These are phyloP conservation scores for Pythium diclinum DNA, from an alignment of 352 stramenopile genomes.

Conservation along the genomic window DNA sequence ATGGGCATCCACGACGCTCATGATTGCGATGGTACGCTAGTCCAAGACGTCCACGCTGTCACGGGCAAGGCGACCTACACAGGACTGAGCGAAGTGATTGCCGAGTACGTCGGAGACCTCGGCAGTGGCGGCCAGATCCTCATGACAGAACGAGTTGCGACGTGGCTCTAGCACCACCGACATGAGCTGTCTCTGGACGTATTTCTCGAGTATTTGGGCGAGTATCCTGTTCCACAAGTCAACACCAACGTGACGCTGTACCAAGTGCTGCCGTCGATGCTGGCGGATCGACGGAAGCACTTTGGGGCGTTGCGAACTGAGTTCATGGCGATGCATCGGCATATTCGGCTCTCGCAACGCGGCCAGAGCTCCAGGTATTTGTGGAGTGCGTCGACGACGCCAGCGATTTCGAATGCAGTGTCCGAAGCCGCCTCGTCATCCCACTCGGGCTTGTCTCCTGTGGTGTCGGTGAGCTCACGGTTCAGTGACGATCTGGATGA, in stretches of 20 bases:
- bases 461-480: too few species aligned
- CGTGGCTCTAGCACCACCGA: slow-evolving; percentile 25
- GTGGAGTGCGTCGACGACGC: too few species aligned
- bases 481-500: too few species aligned
- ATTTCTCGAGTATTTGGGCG: slow-evolving; percentile 30
- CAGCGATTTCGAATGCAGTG: too few species aligned
- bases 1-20: slow-evolving; percentile 29
- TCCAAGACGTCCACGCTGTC: slow-evolving; percentile 20
- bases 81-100: slow-evolving; percentile 26
- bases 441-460: too few species aligned
- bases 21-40: slow-evolving; percentile 5
- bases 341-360: too few species aligned
- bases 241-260: slow-evolving; percentile 9
- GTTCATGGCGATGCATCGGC: too few species aligned
- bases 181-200: slow-evolving; percentile 17
- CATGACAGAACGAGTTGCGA: slow-evolving; percentile 25
- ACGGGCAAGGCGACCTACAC: slow-evolving; percentile 24
- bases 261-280: not conserved
- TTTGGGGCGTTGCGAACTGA: too few species aligned
- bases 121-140: slow-evolving; percentile 31
- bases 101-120: slow-evolving; percentile 24
- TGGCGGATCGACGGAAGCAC: too few species aligned
- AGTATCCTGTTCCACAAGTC: slow-evolving; percentile 36
- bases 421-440: too few species aligned
- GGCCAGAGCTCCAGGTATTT: too few species aligned